phyloP scores from a whole-genome alignment of 306 rosid genomes.

The Prunus salicina region DNA sequence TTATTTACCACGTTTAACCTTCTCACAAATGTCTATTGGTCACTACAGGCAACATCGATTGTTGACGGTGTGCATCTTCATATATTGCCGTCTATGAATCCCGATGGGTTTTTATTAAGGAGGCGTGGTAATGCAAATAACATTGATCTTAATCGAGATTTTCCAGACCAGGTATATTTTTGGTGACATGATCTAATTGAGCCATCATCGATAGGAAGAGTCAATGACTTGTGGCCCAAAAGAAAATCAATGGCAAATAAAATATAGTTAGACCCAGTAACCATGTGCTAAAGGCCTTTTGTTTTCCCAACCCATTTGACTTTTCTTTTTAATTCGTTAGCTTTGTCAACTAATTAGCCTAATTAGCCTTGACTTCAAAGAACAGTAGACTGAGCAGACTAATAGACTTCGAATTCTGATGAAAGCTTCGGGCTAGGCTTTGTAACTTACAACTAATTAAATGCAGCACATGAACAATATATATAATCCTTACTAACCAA shows the following conservation, averaged over 20 bases:
- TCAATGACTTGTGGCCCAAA: not conserved
- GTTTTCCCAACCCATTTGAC: too few species aligned
- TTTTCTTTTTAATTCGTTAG: too few species aligned
- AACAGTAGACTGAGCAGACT: too few species aligned
- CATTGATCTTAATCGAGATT: conserved; percentile 88
- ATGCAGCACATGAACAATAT: too few species aligned
- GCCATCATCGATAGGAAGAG: not conserved
- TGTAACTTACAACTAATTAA: too few species aligned
- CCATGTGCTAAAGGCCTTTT: too few species aligned
- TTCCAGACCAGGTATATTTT: conserved; percentile 83
- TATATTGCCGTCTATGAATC: conserved; percentile 93
- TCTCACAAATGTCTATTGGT: conserved; percentile 18
- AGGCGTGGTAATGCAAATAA: conserved; percentile 81
- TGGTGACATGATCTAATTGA: not conserved
- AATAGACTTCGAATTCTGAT: too few species aligned
- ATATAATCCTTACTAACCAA: too few species aligned
- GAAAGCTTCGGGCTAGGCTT: too few species aligned
- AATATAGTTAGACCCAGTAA: not conserved
- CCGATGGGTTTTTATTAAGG: conserved; percentile 80
- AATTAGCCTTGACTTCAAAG: too few species aligned
- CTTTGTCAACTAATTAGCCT: too few species aligned
- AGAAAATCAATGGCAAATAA: not conserved
- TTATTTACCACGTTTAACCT: conserved; percentile 15
- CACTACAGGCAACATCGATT: conserved; percentile 61
- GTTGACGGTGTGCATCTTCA: conserved; percentile 93